A percentile compares a stretch with the other conserved stretches of the same genome.
Evolutionary conservation across 2,329 filamentous ascomycete species (phyloP).

Genomic region (Fusarium sp.): DNA sequence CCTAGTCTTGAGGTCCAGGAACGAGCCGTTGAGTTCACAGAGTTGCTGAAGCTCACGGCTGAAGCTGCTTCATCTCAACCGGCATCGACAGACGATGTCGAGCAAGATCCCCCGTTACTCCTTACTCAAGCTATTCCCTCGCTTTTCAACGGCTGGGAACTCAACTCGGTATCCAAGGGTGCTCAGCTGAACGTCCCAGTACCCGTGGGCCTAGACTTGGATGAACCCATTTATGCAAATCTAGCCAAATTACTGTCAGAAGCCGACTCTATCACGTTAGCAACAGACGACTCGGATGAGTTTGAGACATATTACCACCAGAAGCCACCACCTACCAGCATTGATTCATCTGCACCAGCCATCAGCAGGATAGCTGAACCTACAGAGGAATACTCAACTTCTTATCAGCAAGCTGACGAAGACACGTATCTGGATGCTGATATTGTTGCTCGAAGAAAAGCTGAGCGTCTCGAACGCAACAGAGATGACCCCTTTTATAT

Average conservation of each 20-base stretch:
- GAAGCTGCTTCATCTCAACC: constrained; percentile 81
- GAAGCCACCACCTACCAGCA: constrained; percentile 60
- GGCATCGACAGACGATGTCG: constrained; percentile 61
- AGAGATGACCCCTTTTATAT: constrained; percentile 98
- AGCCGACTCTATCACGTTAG: constrained; percentile 61
- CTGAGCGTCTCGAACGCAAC: constrained; percentile 83
- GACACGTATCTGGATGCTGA: constrained; percentile 78
- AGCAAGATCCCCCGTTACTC: constrained; percentile 80
- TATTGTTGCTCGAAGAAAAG: constrained; percentile 77
- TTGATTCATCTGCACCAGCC: constrained; percentile 64
- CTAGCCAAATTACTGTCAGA: constrained; percentile 73
- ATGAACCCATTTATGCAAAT: constrained; percentile 82
- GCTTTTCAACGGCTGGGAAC: constrained; percentile 84
- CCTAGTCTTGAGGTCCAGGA: constrained; percentile 95
- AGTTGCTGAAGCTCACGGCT: constrained; percentile 85
- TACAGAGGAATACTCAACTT: constrained; percentile 60
- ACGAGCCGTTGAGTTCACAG: constrained; percentile 89
- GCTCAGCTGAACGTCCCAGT: constrained; percentile 89
- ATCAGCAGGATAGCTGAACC: constrained; percentile 64
- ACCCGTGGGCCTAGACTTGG: constrained; percentile 79
- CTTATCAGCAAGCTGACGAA: constrained; percentile 69
- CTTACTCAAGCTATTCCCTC: constrained; percentile 91
- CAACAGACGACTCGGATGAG: constrained; percentile 68
- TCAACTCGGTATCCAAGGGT: constrained; percentile 87
- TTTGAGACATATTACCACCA: constrained; percentile 76